Base-by-base conservation (phyloP, 2,329 filamentous ascomycete genomes). In the Alternaria sp. region DNA sequence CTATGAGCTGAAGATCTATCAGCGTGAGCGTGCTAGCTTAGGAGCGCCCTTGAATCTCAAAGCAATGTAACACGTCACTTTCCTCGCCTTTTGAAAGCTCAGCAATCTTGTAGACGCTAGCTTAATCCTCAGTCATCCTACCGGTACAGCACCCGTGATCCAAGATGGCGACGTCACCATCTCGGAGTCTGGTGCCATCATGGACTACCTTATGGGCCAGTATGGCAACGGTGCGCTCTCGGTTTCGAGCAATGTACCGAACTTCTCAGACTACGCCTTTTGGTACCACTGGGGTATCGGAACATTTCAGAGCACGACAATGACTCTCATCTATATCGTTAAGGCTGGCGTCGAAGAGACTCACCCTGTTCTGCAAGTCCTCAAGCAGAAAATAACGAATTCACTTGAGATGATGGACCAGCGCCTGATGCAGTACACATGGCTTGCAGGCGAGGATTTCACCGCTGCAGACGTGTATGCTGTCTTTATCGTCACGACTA, bases 401-500 rank as follows among this genome's bases (percentile, higher is more conserved):
- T 8, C n/a, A 40, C 36, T 40, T 5, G 36, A 40, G 6, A 40
- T 40, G 36, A 18, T 40, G 9, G 10, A 40, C 4, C 36, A 81
- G 5, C 77, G 84, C 12, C 69, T 90, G 4, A 68, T 63, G 4
- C 60, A 77, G 1, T 82, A 78, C 43, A 72, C 79, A 18, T 91
- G 83, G 81, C 76, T 91, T 20, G 87, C 85, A 0, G 89, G 88
- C 2, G 76, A 82, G 0, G 80, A 87, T 52, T 85, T 91, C 59
- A 89, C 86, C 0, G 86, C 81, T 2, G 89, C 89, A 0, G 89
- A 91, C 75, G 80, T 90, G 52, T 89, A 90, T 86, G 78, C 77
- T 10, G 81, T 89, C 0, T 89, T 85, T 63, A 78, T 81, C 5
- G 74, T 90, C n/a, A 89, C 87, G 1, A 90, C 87, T 2, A 82